Base-by-base conservation (phyloP, 768 basidiomycete genomes). In the Melanogaster broomeanus region DNA sequence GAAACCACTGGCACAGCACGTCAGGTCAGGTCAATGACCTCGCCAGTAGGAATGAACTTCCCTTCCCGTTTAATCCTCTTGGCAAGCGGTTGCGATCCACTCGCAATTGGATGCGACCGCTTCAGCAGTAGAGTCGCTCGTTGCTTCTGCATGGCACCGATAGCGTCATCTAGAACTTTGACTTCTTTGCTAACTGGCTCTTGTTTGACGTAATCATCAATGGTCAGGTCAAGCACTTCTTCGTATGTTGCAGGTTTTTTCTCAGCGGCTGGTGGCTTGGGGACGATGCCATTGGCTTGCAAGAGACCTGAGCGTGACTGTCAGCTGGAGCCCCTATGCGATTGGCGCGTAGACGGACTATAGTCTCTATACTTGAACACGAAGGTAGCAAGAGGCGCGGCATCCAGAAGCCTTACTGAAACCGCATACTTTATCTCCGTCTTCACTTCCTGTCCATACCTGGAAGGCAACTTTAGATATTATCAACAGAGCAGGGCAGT, bases 11-110 rank as follows among this genome's bases (percentile, higher is more conserved):
- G 8, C 25, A 27, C 25, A 27, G 25, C 39, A 46, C 15, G 21
- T 65, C 57, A 68, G 33, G 66, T 70, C 55, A 68, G 42, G 45
- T 70, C 67, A 38, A 68, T 68, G 34, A 70, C 52, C 30, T 68
- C 68, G 18, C 57, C 55, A n/a, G 31, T 28, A 30, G 40, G 52
- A 42, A 59, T 33, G 27, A 41, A 12, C 22, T 22, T 42, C 25
- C 52, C 51, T 50, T 70, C 68, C 34, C 57, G 55, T 34, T 68
- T 68, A 7, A 64, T 51, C 49, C 42, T 70, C 59, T 70, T 68
- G 15, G 44, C 34, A 28, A 38, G 51, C 5, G 53, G 61, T 22
- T 39, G 57, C 45, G 35, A 43, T 18, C 30, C 40, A 13, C 44
- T 27, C 45, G 45, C 42, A 21, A 33, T 31, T 41, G 35, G 0